These are phyloP conservation scores for Opeltia flavorubescens DNA, from an alignment of 495 filamentous ascomycete genomes.

Conservation along the genomic window DNA sequence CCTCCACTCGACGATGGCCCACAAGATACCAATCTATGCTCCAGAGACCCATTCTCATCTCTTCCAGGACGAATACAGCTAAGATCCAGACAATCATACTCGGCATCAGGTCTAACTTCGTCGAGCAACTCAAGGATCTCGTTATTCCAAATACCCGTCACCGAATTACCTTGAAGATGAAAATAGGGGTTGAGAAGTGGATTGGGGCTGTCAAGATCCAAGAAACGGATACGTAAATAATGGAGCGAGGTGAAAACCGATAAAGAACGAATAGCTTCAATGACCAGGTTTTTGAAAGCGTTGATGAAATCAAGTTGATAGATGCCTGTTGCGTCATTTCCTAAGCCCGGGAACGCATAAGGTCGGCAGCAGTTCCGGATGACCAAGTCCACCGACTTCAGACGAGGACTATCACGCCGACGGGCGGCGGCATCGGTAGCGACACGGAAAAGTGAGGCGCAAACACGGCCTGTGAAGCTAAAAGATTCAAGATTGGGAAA, in stretches of 20 bases:
- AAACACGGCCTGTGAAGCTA: constrained; percentile 53
- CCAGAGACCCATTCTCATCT: background rate
- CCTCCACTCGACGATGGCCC: background rate
- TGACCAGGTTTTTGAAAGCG: constrained; percentile 48
- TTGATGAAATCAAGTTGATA: constrained; percentile 52
- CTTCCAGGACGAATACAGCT: constrained; percentile 24
- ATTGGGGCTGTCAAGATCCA: constrained; percentile 47
- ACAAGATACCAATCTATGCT: constrained; percentile 30
- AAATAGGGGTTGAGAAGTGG: constrained; percentile 53
- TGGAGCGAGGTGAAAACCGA: constrained; percentile 36
- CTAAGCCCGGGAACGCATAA: constrained; percentile 16
- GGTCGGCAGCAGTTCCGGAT: constrained; percentile 54
- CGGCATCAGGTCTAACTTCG: constrained; percentile 40
- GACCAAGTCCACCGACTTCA: constrained; percentile 51
- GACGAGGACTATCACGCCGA: constrained; percentile 19
- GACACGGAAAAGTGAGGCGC: constrained; percentile 39
- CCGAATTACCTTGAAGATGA: constrained; percentile 38
- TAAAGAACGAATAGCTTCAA: constrained; percentile 43
- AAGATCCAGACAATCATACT: constrained; percentile 53
- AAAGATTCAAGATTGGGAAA: constrained; percentile 46
- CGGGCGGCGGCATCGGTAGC: constrained; percentile 14
- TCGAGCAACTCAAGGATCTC: constrained; percentile 42
- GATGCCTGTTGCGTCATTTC: constrained; percentile 49
- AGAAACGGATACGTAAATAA: constrained; percentile 52
- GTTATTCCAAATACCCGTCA: constrained; percentile 56